These are phyloP conservation scores for Recurvomyces mirabilis DNA, from an alignment of 495 filamentous ascomycete species.

Conservation along the genomic window DNA sequence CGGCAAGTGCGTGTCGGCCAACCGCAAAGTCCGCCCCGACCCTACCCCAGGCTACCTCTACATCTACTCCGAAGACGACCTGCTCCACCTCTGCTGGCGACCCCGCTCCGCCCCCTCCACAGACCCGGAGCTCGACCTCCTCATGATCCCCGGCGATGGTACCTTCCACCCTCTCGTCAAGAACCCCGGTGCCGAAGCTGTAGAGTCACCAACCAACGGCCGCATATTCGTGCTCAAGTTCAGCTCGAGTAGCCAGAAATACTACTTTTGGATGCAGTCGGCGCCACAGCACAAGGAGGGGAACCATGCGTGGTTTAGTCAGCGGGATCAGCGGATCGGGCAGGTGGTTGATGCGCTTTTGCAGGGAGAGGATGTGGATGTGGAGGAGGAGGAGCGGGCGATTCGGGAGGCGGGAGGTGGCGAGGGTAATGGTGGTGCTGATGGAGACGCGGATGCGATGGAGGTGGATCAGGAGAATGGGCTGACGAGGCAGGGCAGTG, in stretches of 20 bases:
- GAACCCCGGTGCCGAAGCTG: slow-evolving; percentile 31
- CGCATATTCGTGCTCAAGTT: slow-evolving; percentile 93
- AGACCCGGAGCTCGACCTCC: slow-evolving; percentile 66
- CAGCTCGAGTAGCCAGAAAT: slow-evolving; percentile 75
- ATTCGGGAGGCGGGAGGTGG: slow-evolving; percentile 35
- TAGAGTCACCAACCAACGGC: slow-evolving; percentile 62
- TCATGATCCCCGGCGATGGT: slow-evolving; percentile 84
- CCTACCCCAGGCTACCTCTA: slow-evolving; percentile 79
- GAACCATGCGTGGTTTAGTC: slow-evolving; percentile 67
- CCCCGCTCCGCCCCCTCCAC: slow-evolving; percentile 48
- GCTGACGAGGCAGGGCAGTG: slow-evolving; percentile 41
- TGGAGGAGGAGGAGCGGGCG: slow-evolving; percentile 61
- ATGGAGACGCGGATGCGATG: slow-evolving; percentile 54
- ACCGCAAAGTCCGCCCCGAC: slow-evolving; percentile 55
- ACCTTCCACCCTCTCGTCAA: slow-evolving; percentile 66
- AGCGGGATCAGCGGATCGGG: slow-evolving; percentile 68
- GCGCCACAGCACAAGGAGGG: slow-evolving; percentile 64
- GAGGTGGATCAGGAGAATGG: slow-evolving; percentile 39
- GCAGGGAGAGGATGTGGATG: slow-evolving; percentile 82
- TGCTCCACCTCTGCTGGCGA: slow-evolving; percentile 96
- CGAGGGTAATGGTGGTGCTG: slow-evolving; percentile 54
- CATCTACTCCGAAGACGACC: slow-evolving; percentile 86
- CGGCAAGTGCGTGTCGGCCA: slow-evolving; percentile 59
- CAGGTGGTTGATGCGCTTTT: slow-evolving; percentile 72
- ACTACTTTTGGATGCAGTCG: slow-evolving; percentile 94